These are phyloP conservation scores for Scleroderma bovista DNA, from an alignment of 768 basidiomycete genomes.

Conservation along the genomic window DNA sequence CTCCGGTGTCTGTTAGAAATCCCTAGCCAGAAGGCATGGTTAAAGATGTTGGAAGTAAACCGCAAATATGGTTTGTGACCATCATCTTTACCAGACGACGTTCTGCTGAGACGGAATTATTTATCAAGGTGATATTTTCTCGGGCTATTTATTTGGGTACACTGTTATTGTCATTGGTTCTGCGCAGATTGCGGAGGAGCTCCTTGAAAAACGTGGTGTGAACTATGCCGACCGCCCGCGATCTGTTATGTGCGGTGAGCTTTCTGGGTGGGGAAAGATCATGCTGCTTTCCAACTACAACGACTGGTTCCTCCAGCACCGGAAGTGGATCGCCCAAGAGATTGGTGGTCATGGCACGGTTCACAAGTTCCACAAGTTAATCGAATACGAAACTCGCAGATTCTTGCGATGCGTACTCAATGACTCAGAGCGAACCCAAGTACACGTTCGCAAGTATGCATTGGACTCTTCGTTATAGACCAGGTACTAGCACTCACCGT, in stretches of 20 bases:
- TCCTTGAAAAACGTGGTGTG: constrained; percentile 40
- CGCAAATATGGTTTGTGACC: constrained; percentile 7
- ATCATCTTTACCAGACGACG: neutral
- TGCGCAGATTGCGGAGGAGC: constrained; percentile 34
- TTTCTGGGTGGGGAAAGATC: constrained; percentile 17
- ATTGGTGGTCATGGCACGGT: constrained; percentile 8
- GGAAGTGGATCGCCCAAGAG: constrained; percentile 15
- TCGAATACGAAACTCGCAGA: constrained; percentile 14
- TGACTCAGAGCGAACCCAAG: constrained; percentile 4
- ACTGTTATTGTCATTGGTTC: constrained; percentile 42
- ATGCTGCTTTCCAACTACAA: constrained; percentile 13
- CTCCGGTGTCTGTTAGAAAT: constrained; percentile 6
- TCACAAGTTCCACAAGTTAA: constrained; percentile 9
- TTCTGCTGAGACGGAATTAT: neutral
- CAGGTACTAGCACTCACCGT: neutral
- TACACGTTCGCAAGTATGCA: constrained; percentile 12
- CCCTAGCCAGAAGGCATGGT: constrained; percentile 8
- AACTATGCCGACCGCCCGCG: constrained; percentile 34
- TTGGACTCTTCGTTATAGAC: neutral
- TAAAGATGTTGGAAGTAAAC: constrained; percentile 10
- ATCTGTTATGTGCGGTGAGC: constrained; percentile 15
- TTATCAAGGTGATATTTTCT: constrained; percentile 12
- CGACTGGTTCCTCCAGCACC: constrained; percentile 11
- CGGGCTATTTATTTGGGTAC: constrained; percentile 14
- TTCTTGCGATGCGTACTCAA: constrained; percentile 8